Evolutionary conservation across 2,329 filamentous ascomycete species (phyloP), one percentile per base, ranked within the genome.

Genomic region (Colletotrichum sp.): DNA sequence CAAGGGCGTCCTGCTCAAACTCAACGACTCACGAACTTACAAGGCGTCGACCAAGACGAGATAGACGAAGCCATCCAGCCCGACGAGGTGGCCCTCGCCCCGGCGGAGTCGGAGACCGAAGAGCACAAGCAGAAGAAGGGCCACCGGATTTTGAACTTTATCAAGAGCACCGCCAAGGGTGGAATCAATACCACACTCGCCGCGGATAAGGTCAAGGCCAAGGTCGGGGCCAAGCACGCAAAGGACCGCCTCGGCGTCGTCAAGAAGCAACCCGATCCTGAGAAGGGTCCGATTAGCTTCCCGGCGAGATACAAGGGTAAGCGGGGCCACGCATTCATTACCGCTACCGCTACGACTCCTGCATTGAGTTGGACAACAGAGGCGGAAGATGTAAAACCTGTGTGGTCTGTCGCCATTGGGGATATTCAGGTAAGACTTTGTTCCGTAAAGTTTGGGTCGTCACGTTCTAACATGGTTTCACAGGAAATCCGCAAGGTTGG

Each of bases 401-500:
- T 91, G 0, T 98, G 94, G 91, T 93, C 90, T 7, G 87, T 97
- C 1, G 89, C 94, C 0, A 89, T 97, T 5, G 88, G 88, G 0
- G 93, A 96, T 18, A 93, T 98, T 61, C 86, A 83, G 67, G 78
- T 79, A 30, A 32, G 77, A 13, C 0, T 5, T 3, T 24, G 3
- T 24, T 15, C 12, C 21, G 2, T 2, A n/a, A 30, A 30, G 7
- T 3, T 32, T 24, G 0, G 3, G 2, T 2, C 9, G 18, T 1
- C n/a, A 34, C 15, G 6, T 34, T 1, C 36, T 72, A 8, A 66
- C 3, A 4, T 12, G 5, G 2, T 13, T 52, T 34, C 2, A 3
- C 15, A 77, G 2, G 94, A 96, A 82, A 81, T 98, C 69, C 94
- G 92, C 82, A 98, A 98, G 85, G 87, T 96, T 3, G 95, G 95